phyloP scores from a whole-genome alignment of 441 rosid genomes.

The Gossypium schwendimanii region DNA sequence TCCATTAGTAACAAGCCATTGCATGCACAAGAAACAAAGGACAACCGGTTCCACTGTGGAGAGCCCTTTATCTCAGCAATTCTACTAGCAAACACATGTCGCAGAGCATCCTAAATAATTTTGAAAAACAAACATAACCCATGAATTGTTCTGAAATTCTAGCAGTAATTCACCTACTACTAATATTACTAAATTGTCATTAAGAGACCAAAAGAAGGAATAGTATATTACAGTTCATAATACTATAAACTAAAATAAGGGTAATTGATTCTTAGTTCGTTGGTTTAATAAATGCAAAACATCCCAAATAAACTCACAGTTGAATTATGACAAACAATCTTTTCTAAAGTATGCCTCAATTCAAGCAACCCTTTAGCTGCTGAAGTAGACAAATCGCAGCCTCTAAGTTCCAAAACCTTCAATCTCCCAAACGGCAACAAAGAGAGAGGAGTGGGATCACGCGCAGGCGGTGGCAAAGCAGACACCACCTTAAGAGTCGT shows the following conservation, averaged over 20 bases:
- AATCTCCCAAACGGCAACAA: slow-evolving; percentile 72
- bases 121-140: slow-evolving; percentile 10
- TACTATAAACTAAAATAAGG: background rate
- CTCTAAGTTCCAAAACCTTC: slow-evolving; percentile 75
- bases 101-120: slow-evolving; percentile 64
- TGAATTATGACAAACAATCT: slow-evolving; percentile 85
- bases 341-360: slow-evolving; percentile 78
- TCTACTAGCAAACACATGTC: slow-evolving; percentile 93
- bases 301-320: slow-evolving; percentile 49
- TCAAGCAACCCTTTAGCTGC: slow-evolving; percentile 87
- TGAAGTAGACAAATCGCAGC: slow-evolving; percentile 88
- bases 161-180: background rate
- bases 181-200: background rate
- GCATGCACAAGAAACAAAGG: slow-evolving; percentile 77
- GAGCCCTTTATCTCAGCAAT: slow-evolving; percentile 74
- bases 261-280: background rate
- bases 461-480: slow-evolving; percentile 55
- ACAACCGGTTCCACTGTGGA: slow-evolving; percentile 75
- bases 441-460: slow-evolving; percentile 86
- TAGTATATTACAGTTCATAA: background rate
- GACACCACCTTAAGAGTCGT: slow-evolving; percentile 79
- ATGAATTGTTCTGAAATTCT: slow-evolving; percentile 6
- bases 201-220: background rate
- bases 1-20: slow-evolving; percentile 90
- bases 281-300: background rate